Evolutionary conservation across 305 asterid species (phyloP).

Genomic region (Fraxinus angustifolia): DNA sequence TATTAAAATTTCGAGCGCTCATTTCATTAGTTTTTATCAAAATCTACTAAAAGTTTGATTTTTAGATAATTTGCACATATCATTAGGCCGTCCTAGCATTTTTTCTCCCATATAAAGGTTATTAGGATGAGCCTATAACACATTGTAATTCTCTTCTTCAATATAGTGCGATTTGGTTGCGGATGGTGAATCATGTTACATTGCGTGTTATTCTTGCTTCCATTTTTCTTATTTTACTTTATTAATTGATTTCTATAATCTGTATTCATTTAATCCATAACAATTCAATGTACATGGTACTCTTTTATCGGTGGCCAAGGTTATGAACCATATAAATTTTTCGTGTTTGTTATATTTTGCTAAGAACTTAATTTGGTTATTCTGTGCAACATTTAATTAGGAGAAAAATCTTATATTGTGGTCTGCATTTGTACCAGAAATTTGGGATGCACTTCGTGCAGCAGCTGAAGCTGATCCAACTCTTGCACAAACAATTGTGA

Average conservation of each 20-base stretch:
- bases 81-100: not conserved
- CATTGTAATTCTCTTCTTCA: not conserved
- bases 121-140: not conserved
- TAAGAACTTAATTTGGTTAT: not conserved
- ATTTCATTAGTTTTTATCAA: too few species aligned
- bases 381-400: not conserved
- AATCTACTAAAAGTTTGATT: not conserved
- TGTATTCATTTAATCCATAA: too few species aligned
- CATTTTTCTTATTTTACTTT: too few species aligned
- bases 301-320: not conserved
- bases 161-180: not conserved
- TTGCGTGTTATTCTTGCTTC: too few species aligned
- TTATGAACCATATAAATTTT: not conserved
- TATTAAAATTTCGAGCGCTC: too few species aligned
- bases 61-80: too few species aligned
- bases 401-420: too few species aligned
- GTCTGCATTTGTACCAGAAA: not conserved
- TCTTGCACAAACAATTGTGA: conserved; percentile 58
- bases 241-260: too few species aligned
- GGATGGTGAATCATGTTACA: too few species aligned
- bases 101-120: not conserved
- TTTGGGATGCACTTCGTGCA: conserved; percentile 82
- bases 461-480: conserved; percentile 70
- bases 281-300: not conserved
- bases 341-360: not conserved